These are phyloP conservation scores for Clavariopsis aquatica DNA, from an alignment of 495 filamentous ascomycete genomes.

Conservation along the genomic window DNA sequence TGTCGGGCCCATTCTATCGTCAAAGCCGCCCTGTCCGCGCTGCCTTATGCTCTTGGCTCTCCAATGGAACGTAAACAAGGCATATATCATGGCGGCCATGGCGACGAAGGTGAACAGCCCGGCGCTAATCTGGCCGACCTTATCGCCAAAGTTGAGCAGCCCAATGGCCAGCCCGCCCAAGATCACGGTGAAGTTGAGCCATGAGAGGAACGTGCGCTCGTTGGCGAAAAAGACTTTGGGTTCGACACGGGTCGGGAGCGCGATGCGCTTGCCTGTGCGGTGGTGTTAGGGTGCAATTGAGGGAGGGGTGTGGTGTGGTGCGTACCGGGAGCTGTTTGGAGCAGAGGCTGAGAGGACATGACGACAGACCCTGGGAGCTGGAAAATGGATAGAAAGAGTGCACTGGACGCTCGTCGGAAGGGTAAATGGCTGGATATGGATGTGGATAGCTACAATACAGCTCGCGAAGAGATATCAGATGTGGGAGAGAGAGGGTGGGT, in stretches of 20 bases:
- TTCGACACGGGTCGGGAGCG: slow-evolving; percentile 95
- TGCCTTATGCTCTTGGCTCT: slow-evolving; percentile 87
- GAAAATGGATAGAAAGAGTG: background rate
- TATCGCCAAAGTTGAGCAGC: slow-evolving; percentile 97
- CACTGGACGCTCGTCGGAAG: background rate
- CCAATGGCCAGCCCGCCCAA: slow-evolving; percentile 93
- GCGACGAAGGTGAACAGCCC: slow-evolving; percentile 92
- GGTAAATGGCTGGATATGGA: background rate
- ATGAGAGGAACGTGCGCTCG: slow-evolving; percentile 97
- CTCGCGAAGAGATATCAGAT: background rate
- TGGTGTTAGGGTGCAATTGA: slow-evolving; percentile 27
- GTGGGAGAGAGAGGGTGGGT: background rate
- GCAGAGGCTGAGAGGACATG: slow-evolving; percentile 93
- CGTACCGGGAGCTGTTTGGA: slow-evolving; percentile 82
- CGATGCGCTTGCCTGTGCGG: slow-evolving; percentile 88
- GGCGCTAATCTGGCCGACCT: slow-evolving; percentile 85
- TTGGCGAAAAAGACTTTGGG: slow-evolving; percentile 99
- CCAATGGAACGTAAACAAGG: slow-evolving; percentile 95
- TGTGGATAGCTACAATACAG: background rate
- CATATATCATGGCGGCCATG: slow-evolving; percentile 94
- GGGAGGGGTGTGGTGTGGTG: background rate
- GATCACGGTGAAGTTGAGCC: slow-evolving; percentile 99
- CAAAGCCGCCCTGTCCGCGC: slow-evolving; percentile 91
- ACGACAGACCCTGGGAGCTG: background rate
- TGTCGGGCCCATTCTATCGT: slow-evolving; percentile 91